Conservation (phyloP, 352 stramenopile genomes). For the Peronosclerospora sorghi region DNA sequence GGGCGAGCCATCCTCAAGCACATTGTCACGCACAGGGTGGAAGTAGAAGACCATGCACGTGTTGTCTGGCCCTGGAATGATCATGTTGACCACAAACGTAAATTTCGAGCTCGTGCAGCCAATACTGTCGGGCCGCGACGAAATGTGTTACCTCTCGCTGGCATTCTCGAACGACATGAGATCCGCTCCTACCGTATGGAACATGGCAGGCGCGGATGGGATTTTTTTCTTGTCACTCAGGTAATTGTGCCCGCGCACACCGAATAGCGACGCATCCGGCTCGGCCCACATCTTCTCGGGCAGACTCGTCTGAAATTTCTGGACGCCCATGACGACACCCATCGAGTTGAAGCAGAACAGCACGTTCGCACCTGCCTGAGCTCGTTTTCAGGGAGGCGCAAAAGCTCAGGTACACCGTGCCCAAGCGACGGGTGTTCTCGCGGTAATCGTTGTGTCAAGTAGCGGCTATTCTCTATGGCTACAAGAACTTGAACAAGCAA, state of each 20-base stretch:
- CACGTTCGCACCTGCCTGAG: too few species aligned
- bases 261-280: slow-evolving; percentile 69
- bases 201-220: slow-evolving; percentile 54
- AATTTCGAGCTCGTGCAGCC: slow-evolving; percentile 67
- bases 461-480: too few species aligned
- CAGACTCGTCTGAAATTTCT: slow-evolving; percentile 56
- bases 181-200: slow-evolving; percentile 75
- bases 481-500: too few species aligned
- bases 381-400: too few species aligned
- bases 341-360: slow-evolving; percentile 51
- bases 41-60: slow-evolving; percentile 83
- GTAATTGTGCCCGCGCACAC: slow-evolving; percentile 84
- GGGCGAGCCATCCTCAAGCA: slow-evolving; percentile 80
- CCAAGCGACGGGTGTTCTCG: too few species aligned
- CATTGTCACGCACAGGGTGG: slow-evolving; percentile 56
- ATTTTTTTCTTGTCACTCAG: slow-evolving; percentile 85
- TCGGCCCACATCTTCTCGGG: slow-evolving; percentile 80
- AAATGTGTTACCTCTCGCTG: slow-evolving; percentile 70
- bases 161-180: slow-evolving; percentile 66
- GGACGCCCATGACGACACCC: slow-evolving; percentile 51
- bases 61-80: slow-evolving; percentile 75
- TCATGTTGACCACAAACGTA: slow-evolving; percentile 86
- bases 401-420: too few species aligned
- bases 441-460: too few species aligned
- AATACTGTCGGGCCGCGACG: slow-evolving; percentile 53